A percentile compares a stretch with the other conserved stretches of the same genome.
Conservation (phyloP, 441 rosid genomes). For the Aquilaria agallochum region DNA sequence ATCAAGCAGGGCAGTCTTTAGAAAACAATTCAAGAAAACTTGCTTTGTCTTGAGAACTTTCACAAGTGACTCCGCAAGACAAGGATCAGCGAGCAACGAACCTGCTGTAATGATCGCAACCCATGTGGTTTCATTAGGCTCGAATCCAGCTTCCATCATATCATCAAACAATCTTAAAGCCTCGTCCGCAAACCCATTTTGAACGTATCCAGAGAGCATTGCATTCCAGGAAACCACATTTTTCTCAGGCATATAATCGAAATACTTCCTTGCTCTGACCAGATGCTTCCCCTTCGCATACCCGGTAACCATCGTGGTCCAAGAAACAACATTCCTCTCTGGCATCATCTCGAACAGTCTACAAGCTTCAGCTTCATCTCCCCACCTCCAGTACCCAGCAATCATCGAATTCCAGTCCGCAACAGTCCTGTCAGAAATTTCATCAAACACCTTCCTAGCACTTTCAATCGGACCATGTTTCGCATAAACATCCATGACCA, state of each 20-base stretch:
- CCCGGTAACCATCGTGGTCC: slow-evolving; percentile 40
- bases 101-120: slow-evolving; percentile 37
- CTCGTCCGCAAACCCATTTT: slow-evolving; percentile 31
- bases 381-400: slow-evolving; percentile 41
- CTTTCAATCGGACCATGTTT: slow-evolving; percentile 18
- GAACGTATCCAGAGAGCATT: slow-evolving; percentile 49
- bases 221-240: slow-evolving; percentile 44
- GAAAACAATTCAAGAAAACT: slow-evolving; percentile 26
- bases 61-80: slow-evolving; percentile 34
- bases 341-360: slow-evolving; percentile 28
- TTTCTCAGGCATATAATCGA: slow-evolving; percentile 29
- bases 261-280: slow-evolving; percentile 27
- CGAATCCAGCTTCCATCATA: slow-evolving; percentile 51
- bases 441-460: slow-evolving; percentile 40
- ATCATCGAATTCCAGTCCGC: slow-evolving; percentile 45
- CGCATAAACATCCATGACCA: slow-evolving; percentile 22
- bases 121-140: slow-evolving; percentile 64
- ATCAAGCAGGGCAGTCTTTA: slow-evolving; percentile 34
- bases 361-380: slow-evolving; percentile 25
- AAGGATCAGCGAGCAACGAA: slow-evolving; percentile 34
- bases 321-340: slow-evolving; percentile 40
- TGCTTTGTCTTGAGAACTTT: slow-evolving; percentile 25
- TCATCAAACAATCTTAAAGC: slow-evolving; percentile 43
- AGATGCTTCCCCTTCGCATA: slow-evolving; percentile 31
- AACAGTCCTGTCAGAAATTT: slow-evolving; percentile 26